A percentile compares a stretch with the other conserved stretches of the same genome.
Evolutionary conservation across 805 yeast species (phyloP).

Genomic region (Pichia exigua): DNA sequence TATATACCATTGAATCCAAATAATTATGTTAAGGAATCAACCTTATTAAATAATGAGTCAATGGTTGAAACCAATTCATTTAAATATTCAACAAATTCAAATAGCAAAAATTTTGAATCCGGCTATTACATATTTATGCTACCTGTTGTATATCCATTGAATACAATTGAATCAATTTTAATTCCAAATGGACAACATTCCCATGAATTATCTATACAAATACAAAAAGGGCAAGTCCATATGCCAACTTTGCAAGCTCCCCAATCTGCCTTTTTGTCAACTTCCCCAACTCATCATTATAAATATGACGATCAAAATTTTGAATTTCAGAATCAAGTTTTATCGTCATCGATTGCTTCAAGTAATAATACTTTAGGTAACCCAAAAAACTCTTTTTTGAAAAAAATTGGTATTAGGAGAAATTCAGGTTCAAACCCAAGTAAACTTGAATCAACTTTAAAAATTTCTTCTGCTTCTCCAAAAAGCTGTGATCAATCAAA

Average conservation of each 20-base stretch:
- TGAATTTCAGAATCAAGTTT: slow-evolving; percentile 1
- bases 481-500: neutral
- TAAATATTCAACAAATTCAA: neutral
- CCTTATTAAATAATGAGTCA: slow-evolving; percentile 3
- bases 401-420: slow-evolving; percentile 19
- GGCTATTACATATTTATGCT: slow-evolving; percentile 65
- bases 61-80: slow-evolving; percentile 15
- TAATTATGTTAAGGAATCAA: slow-evolving; percentile 18
- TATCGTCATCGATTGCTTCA: neutral
- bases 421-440: slow-evolving; percentile 9
- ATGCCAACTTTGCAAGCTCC: slow-evolving; percentile 25
- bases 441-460: slow-evolving; percentile 6
- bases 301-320: slow-evolving; percentile 16
- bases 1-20: slow-evolving; percentile 20
- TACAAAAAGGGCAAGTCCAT: slow-evolving; percentile 26
- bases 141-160: slow-evolving; percentile 54
- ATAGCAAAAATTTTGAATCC: slow-evolving; percentile 33
- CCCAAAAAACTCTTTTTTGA: slow-evolving; percentile 16
- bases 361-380: neutral
- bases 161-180: slow-evolving; percentile 52
- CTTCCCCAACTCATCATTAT: slow-evolving; percentile 26
- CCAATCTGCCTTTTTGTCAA: slow-evolving; percentile 27
- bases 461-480: slow-evolving; percentile 1
- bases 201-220: slow-evolving; percentile 35
- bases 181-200: slow-evolving; percentile 43